Base-by-base conservation (phyloP, 2,329 filamentous ascomycete genomes). In the Penicillium sp. region DNA sequence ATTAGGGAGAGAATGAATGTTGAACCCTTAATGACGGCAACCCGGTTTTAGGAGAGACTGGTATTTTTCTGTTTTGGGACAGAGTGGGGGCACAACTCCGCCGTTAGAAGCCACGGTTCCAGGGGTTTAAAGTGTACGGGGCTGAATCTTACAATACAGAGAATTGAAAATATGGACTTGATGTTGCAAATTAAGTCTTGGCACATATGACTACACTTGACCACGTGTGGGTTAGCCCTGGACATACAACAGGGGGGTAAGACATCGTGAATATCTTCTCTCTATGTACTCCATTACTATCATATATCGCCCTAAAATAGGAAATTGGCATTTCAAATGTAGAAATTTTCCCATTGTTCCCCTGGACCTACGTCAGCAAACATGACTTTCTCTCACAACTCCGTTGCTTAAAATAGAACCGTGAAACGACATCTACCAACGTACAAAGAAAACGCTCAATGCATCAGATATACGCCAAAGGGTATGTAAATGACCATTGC, bases 41-140 rank as follows among this genome's bases (percentile, higher is more conserved):
- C 48, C 53, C 48, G 53, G 53, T 52, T 46, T 56, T 52, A 52
- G 48, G 40, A 34, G 53, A 54, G 16, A 45, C 49, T 45, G 45
- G 53, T 56, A 56, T 49, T 57, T 57, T 57, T 57, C 50, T 39
- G 38, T 51, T 49, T 48, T 38, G 55, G 50, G 50, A 52, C 55
- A 37, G 13, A 52, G 53, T 56, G 53, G 53, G 53, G 53, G 29
- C 48, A 2, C 2, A 48, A 39, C 44, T 53, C 50, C 50, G 43
- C 50, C 39, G 24, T 29, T 31, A 26, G 26, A 29, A 37, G 43
- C 24, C 14, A 48, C 22, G 20, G 39, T 34, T 22, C 29, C n/a
- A 7, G 24, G 6, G 16, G 10, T 24, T 5, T 13, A 32, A 10
- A 42, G 37, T 24, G 22, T 43, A 49, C 22, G 22, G 22, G 51